Conservation (phyloP, 1,139 yeast genomes). For the Zygoascus hellenicus region DNA sequence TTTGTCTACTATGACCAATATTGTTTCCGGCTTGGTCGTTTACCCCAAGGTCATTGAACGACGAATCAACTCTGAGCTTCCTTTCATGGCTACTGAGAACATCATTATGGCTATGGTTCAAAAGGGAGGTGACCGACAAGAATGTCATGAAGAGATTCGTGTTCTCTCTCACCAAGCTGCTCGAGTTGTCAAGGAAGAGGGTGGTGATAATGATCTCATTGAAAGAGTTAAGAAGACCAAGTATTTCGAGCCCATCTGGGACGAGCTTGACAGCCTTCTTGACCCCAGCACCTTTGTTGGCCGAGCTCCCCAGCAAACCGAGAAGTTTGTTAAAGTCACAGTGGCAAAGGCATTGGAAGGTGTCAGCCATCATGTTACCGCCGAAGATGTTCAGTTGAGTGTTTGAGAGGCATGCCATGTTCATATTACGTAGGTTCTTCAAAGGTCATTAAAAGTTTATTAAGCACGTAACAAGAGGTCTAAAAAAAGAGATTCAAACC, state of each 20-base stretch:
- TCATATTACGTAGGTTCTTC: neutral
- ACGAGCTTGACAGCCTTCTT: constrained; percentile 67
- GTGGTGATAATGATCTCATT: constrained; percentile 96
- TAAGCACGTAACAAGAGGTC: neutral
- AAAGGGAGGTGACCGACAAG: constrained; percentile 96
- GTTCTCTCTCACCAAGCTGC: constrained; percentile 97
- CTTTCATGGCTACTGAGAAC: constrained; percentile 99
- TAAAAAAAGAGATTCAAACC: neutral
- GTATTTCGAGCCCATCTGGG: constrained; percentile 88
- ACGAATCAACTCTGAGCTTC: constrained; percentile 89
- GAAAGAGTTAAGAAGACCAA: constrained; percentile 75
- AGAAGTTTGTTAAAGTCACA: constrained; percentile 78
- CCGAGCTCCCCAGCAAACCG: constrained; percentile 97
- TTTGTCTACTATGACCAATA: constrained; percentile 81
- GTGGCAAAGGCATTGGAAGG: constrained; percentile 80
- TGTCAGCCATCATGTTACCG: constrained; percentile 52
- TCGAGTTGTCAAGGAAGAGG: constrained; percentile 94
- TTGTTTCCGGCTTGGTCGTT: constrained; percentile 91
- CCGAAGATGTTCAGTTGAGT: constrained; percentile 51
- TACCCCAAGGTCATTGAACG: constrained; percentile 98
- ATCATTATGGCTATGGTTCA: constrained; percentile 99
- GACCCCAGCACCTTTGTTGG: constrained; percentile 96
- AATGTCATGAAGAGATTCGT: constrained; percentile 95
- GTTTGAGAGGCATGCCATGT: constrained; percentile 17
- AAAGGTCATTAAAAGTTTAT: neutral